These are phyloP conservation scores for Rhinocladiella similis DNA, from an alignment of 2,329 filamentous ascomycete genomes.

Conservation along the genomic window DNA sequence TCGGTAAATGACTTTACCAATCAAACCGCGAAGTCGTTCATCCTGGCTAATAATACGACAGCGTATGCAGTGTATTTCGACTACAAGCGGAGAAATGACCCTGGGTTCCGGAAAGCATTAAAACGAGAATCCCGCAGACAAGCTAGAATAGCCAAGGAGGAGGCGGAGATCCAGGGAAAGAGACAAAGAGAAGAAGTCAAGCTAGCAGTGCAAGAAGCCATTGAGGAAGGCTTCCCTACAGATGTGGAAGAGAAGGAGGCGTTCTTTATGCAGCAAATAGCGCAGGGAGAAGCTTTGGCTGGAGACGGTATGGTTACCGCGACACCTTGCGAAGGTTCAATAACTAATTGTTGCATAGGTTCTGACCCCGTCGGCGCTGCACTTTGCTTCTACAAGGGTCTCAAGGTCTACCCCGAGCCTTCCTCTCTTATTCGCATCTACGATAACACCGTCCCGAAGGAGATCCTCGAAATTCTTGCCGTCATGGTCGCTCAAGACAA, in stretches of 20 bases:
- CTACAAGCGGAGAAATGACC: constrained; percentile 63
- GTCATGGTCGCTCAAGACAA: constrained; percentile 97
- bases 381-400: constrained; percentile 93
- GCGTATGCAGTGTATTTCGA: constrained; percentile 69
- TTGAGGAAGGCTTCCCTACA: constrained; percentile 86
- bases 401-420: constrained; percentile 97
- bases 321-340: constrained; percentile 15
- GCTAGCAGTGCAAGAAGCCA: constrained; percentile 73
- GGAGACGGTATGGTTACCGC: constrained; percentile 67
- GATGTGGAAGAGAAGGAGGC: constrained; percentile 91
- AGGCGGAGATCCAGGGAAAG: constrained; percentile 47
- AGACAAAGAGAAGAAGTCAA: constrained; percentile 67
- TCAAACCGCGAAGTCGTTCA: not conserved
- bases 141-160: constrained; percentile 49
- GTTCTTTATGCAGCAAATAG: constrained; percentile 96
- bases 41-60: constrained; percentile 29
- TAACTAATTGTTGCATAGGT: constrained; percentile 30
- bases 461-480: constrained; percentile 91
- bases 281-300: constrained; percentile 79
- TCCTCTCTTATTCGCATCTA: constrained; percentile 94
- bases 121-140: constrained; percentile 50
- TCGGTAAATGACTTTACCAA: constrained; percentile 42
- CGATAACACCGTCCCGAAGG: constrained; percentile 97
- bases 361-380: constrained; percentile 71
- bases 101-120: constrained; percentile 62